phyloP scores from a whole-genome alignment of 2,329 filamentous ascomycete genomes.

The Aureobasidium lini region DNA sequence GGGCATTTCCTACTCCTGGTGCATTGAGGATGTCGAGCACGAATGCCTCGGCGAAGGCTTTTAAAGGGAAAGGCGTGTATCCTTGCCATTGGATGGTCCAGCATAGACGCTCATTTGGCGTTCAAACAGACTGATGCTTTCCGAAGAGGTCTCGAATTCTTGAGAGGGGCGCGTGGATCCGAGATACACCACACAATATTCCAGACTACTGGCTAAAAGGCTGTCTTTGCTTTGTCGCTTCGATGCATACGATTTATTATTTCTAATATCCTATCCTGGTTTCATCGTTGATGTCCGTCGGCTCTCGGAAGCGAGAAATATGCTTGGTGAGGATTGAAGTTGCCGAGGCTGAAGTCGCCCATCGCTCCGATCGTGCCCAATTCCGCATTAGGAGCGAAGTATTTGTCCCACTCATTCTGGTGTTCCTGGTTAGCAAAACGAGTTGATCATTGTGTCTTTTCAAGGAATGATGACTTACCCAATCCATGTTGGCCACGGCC shows the following conservation, averaged over 20 bases:
- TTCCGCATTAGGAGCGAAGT: conserved; percentile 33
- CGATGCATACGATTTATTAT: neutral
- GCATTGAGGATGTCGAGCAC: conserved; percentile 24
- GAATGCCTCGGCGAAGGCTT: conserved; percentile 22
- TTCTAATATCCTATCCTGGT: neutral
- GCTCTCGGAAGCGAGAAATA: neutral
- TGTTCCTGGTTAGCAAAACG: neutral
- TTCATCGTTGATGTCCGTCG: neutral
- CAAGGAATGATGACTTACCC: conserved; percentile 45
- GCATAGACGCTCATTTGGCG: conserved; percentile 41
- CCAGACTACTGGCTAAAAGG: neutral
- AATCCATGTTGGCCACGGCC: conserved; percentile 52
- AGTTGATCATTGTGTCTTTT: neutral
- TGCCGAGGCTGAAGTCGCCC: conserved; percentile 27
- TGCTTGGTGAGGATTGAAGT: conserved; percentile 20
- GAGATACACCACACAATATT: conserved; percentile 28
- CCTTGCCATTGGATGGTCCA: conserved; percentile 46
- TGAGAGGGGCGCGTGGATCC: conserved; percentile 38
- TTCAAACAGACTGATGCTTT: conserved; percentile 42
- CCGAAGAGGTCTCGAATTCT: conserved; percentile 30
- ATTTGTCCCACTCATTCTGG: conserved; percentile 41
- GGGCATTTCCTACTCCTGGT: conserved; percentile 30
- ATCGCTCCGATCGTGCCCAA: conserved; percentile 27
- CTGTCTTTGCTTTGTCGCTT: neutral
- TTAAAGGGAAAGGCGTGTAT: conserved; percentile 36